Conservation (phyloP, 2,329 filamentous ascomycete species). For the Arthrobotrys sinensis region DNA sequence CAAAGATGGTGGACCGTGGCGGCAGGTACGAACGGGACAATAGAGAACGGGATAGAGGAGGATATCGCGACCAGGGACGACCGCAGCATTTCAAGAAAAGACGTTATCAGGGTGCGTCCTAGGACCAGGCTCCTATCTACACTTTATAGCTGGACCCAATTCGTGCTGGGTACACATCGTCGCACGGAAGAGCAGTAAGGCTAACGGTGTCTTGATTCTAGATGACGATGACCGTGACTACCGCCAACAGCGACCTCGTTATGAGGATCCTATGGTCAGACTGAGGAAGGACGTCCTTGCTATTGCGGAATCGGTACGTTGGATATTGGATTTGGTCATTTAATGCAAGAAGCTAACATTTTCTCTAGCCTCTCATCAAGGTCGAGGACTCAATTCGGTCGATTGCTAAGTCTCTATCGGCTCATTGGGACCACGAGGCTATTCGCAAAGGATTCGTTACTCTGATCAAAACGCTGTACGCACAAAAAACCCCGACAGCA, state of each 20-base stretch:
- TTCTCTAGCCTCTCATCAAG: conserved; percentile 75
- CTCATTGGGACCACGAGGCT: conserved; percentile 88
- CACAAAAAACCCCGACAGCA: neutral
- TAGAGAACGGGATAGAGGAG: conserved; percentile 53
- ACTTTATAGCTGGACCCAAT: conserved; percentile 22
- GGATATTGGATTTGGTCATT: neutral
- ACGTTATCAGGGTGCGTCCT: conserved; percentile 57
- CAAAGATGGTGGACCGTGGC: conserved; percentile 58
- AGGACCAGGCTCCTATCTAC: conserved; percentile 8
- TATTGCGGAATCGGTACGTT: conserved; percentile 80
- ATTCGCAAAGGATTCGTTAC: conserved; percentile 81
- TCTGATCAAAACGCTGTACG: conserved; percentile 80
- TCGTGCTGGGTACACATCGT: neutral
- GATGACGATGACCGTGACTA: conserved; percentile 77
- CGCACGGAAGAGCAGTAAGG: conserved; percentile 5
- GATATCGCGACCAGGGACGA: conserved; percentile 52
- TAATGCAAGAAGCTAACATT: conserved; percentile 11
- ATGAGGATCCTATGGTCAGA: conserved; percentile 79
- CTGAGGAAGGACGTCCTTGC: conserved; percentile 83
- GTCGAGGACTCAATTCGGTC: conserved; percentile 83
- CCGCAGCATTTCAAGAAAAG: conserved; percentile 60
- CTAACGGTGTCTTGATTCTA: conserved; percentile 31
- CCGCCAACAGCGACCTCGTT: conserved; percentile 75
- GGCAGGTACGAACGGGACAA: conserved; percentile 57
- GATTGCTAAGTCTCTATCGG: conserved; percentile 82